Evolutionary conservation across 331 rosid genomes (phyloP).

Genomic region (Acacia concinna): DNA sequence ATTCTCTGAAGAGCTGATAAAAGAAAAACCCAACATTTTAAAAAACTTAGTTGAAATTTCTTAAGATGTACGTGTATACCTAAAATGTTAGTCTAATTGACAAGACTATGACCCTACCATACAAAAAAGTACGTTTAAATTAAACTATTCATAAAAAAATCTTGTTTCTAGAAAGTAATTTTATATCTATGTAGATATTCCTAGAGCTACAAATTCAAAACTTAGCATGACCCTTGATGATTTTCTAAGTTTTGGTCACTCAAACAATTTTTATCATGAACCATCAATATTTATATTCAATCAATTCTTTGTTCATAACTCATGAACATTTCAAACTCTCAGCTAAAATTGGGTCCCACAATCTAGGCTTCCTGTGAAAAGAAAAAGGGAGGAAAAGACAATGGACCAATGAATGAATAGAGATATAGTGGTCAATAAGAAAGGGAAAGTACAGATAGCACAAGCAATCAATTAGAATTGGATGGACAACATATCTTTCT

Average conservation of each 20-base stretch:
- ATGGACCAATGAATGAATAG: slow-evolving; percentile 29
- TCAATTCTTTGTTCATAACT: not conserved
- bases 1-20: not conserved
- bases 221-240: not conserved
- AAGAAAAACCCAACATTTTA: not conserved
- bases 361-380: not conserved
- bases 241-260: not conserved
- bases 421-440: slow-evolving; percentile 22
- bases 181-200: not conserved
- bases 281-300: not conserved
- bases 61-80: not conserved
- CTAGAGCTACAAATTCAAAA: not conserved
- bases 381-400: slow-evolving; percentile 15
- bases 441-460: slow-evolving; percentile 25
- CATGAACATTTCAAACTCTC: not conserved
- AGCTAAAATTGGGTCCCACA: not conserved
- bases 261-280: not conserved
- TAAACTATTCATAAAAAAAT: not conserved
- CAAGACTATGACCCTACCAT: too few relatives aligned
- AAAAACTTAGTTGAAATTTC: not conserved
- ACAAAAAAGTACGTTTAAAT: not conserved
- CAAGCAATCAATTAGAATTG: not conserved
- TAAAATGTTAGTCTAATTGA: not conserved
- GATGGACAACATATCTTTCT: slow-evolving; percentile 19
- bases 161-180: not conserved